Evolutionary conservation across 768 basidiomycete genomes (phyloP), one percentile per base, ranked within the genome.

Genomic region (Zangia roseola): DNA sequence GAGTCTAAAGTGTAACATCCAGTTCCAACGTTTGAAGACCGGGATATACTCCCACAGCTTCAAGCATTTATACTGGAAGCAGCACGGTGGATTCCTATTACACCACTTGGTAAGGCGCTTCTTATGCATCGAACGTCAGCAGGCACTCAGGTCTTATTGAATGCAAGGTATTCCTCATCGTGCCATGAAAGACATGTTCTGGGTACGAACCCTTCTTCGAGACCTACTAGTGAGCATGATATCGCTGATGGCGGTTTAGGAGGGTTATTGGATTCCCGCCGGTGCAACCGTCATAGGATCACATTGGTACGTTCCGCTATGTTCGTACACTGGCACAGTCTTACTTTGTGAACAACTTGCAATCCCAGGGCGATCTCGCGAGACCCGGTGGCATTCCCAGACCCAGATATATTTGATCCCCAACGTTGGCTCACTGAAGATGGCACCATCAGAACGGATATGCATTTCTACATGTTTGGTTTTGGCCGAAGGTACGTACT

Each of bases 11-110:
- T 33, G 8, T 14, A 24, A 34, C 25, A 12, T 36, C 14, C 13
- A 72, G 71, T 62, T 13, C 73, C 73, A 0, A 62, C 58, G 0
- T 70, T 71, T 30, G 56, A 57, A 0, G 72, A 74, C 45, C 44
- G 52, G 45, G 54, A 64, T 8, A 21, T 43, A 9, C 61, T 72
- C 6, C 62, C 68, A 1, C 66, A 67, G 26, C 60, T 71, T 2
- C 57, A 56, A 3, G 71, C 71, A 1, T 72, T 70, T 42, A 47
- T 68, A 16, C 56, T 62, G n/a, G 72, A 73, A 53, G 44, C 54
- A 2, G 65, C 64, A 53, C 54, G 72, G 10, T 71, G 71, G 71
- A 50, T 71, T 23, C 68, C 70, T 13, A 52, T 69, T 2, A 57
- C 50, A 7, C 41, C 61, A 0, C 41, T 47, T 16, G 71, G 74